Percentiles rank a stretch among this genome's conserved stretches.
These are phyloP conservation scores for Apiotrichum laibachii DNA, from an alignment of 1,284 basidiomycete species.

Conservation along the genomic window DNA sequence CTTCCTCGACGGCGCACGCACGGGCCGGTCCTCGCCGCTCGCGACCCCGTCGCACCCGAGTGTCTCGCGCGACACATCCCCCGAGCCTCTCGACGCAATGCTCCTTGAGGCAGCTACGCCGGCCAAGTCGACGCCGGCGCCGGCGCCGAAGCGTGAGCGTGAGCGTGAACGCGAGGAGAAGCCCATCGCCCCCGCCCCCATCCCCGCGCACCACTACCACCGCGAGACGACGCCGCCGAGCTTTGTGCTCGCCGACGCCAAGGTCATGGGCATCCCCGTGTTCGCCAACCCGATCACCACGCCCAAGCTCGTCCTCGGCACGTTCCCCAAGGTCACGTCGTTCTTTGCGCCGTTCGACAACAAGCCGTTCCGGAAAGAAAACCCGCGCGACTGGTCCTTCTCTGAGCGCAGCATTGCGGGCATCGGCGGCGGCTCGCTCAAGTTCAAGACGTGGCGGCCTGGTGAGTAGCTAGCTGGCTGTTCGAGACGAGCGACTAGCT, in stretches of 20 bases:
- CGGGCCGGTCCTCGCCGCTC: slow-evolving; percentile 8
- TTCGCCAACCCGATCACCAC: slow-evolving; percentile 42
- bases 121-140: neutral
- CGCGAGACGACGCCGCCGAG: slow-evolving; percentile 23
- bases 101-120: slow-evolving; percentile 12
- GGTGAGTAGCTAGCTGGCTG: slow-evolving; percentile 37
- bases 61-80: slow-evolving; percentile 28
- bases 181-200: neutral
- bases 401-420: slow-evolving; percentile 30
- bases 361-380: slow-evolving; percentile 41
- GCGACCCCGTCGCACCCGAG: slow-evolving; percentile 20
- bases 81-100: slow-evolving; percentile 25
- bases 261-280: slow-evolving; percentile 41
- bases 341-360: slow-evolving; percentile 41
- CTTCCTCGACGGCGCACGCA: slow-evolving; percentile 10
- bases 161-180: neutral
- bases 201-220: neutral
- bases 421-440: slow-evolving; percentile 40
- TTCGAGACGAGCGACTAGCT: slow-evolving; percentile 11
- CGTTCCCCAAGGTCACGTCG: slow-evolving; percentile 44
- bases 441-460: slow-evolving; percentile 40
- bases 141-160: neutral
- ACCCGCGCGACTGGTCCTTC: slow-evolving; percentile 33
- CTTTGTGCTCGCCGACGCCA: slow-evolving; percentile 40
- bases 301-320: slow-evolving; percentile 33